phyloP scores from a whole-genome alignment of 1,284 basidiomycete species.

The Limonomyces culmigenus region DNA sequence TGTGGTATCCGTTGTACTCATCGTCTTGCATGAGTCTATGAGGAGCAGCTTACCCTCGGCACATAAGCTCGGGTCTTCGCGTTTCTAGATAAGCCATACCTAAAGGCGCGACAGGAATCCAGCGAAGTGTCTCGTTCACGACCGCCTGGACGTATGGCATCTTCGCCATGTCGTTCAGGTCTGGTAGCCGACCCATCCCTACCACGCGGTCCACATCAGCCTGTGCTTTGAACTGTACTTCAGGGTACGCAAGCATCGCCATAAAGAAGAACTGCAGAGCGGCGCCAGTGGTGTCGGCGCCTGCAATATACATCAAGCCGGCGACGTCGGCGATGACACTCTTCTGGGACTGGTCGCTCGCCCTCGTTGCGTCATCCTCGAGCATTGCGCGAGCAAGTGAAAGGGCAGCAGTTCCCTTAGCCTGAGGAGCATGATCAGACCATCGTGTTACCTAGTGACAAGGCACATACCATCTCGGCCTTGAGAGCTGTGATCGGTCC shows the following conservation, averaged over 20 bases:
- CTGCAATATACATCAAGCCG: too few species aligned
- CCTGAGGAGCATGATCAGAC: too few species aligned
- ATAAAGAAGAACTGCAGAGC: constrained; percentile 6
- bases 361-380: too few species aligned
- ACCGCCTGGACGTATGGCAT: constrained; percentile 13
- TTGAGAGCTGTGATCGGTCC: too few species aligned
- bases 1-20: constrained; percentile 5
- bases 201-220: constrained; percentile 14
- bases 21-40: constrained; percentile 1
- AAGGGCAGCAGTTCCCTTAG: too few species aligned
- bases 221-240: constrained; percentile 14
- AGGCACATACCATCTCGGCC: too few species aligned
- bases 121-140: constrained; percentile 13
- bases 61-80: too few species aligned
- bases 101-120: constrained; percentile 3
- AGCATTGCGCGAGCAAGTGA: too few species aligned
- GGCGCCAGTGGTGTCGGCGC: too few species aligned
- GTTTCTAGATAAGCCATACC: background rate
- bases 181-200: constrained; percentile 13
- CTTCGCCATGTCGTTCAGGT: constrained; percentile 11
- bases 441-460: too few species aligned
- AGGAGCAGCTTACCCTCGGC: background rate
- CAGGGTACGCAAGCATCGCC: constrained; percentile 13
- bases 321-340: too few species aligned
- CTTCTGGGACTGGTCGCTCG: too few species aligned